Conservation (phyloP, 176 grass and related monocot genomes). For the Thalia dealbata region DNA sequence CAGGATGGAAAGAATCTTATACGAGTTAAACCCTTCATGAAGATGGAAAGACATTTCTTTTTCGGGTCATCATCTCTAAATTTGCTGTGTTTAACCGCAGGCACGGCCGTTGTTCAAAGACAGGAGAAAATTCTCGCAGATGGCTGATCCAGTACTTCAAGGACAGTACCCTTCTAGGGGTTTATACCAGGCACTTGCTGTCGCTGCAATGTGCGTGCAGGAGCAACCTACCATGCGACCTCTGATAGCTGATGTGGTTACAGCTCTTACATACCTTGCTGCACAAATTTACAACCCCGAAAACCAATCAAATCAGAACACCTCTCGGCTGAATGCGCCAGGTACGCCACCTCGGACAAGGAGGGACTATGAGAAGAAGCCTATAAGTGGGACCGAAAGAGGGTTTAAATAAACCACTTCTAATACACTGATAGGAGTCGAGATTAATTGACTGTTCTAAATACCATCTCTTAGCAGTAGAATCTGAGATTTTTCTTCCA, state of each 20-base stretch:
- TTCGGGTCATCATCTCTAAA: slow-evolving; percentile 1
- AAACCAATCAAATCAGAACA: slow-evolving; percentile 12
- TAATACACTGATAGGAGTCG: not conserved
- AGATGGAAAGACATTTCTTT: not conserved
- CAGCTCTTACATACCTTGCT: slow-evolving; percentile 67
- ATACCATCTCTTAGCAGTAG: not conserved
- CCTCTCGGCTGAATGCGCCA: slow-evolving; percentile 7
- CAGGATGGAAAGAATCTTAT: not conserved
- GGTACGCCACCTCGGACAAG: slow-evolving; percentile 20
- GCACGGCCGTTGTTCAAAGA: slow-evolving; percentile 84
- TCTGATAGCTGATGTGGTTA: slow-evolving; percentile 69
- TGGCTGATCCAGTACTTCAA: slow-evolving; percentile 61
- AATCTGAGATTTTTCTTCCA: not conserved
- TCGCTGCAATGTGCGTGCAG: slow-evolving; percentile 85
- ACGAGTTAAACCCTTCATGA: not conserved
- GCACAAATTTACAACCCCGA: slow-evolving; percentile 46
- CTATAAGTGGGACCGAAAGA: not conserved
- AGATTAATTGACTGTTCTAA: not conserved
- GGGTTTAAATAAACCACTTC: not conserved
- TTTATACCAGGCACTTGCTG: slow-evolving; percentile 73
- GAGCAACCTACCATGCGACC: slow-evolving; percentile 72
- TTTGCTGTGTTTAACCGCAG: slow-evolving; percentile 26
- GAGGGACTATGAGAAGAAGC: not conserved
- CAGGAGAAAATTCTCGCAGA: slow-evolving; percentile 64
- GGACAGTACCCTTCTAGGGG: slow-evolving; percentile 53